Evolutionary conservation across 2,329 filamentous ascomycete genomes (phyloP), one percentile per base, ranked within the genome.

Genomic region (Monilinia laxa): DNA sequence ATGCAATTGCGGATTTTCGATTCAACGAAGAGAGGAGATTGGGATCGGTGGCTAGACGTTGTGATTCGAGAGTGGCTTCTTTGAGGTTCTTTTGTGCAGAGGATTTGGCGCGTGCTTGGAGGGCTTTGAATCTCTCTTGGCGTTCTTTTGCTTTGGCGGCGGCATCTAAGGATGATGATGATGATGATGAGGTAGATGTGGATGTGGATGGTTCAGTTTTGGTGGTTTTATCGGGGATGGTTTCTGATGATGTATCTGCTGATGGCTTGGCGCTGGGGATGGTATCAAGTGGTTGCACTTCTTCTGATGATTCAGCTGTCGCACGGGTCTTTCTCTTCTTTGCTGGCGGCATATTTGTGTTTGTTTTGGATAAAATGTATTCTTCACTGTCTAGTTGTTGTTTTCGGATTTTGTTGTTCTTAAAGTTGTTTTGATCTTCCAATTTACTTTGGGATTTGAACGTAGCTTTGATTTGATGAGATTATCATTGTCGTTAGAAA

Each of bases 1-100:
- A 88, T 25, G 95, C 94, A 71, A 95, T 88, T 65, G 92, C 93
- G 74, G 92, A 91, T 75, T 93, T 92, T 69, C 93, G 90, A 70
- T 90, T 88, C n/a, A 98, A 81, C 1, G 91, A 85, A 1, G 87
- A 87, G 59, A 97, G 85, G 69, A 94, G 85, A 4, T 85, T 85
- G 6, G 92, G 91, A 76, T 97, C 92, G 35, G 88, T 88, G 4
- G 90, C 85, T 62, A 93, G 82, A 53, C 92, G 88, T 75, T 93
- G 90, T 20, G 91, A 90, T 80, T 97, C 93, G 59, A 88, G 87
- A 40, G 90, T 90, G 10, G 92, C 92, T 77, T 93, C 93, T 76
- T 92, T 90, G 70, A 96, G 81, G 75, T 97, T 98, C 69, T 84
- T 86, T 75, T 87, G 83, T 1, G 88, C 85, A 0, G 88, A 90